Conservation (phyloP, 148 eudicot genomes). For the Rhododendron kiyosumense region DNA sequence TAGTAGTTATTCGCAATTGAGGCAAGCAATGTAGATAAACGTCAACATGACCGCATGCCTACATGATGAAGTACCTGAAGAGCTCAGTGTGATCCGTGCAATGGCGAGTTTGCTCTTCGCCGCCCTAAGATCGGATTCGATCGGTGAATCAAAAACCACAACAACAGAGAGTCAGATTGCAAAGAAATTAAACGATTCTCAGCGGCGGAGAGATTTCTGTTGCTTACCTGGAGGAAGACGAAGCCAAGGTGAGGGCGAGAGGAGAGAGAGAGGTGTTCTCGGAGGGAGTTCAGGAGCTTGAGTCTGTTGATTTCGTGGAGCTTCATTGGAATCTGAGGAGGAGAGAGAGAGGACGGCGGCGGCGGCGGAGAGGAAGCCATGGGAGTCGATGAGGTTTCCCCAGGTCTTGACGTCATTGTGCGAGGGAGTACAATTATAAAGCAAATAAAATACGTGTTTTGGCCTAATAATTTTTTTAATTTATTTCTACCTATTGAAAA, state of each 20-base stretch:
- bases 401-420: not conserved
- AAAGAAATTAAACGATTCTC: not conserved
- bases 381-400: conserved; percentile 17
- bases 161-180: not conserved
- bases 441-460: too few relatives aligned
- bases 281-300: conserved; percentile 55
- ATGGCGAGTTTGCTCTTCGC: conserved; percentile 74
- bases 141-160: not conserved
- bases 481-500: too few relatives aligned
- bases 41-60: not conserved
- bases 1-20: not conserved
- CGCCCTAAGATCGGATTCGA: conserved; percentile 46
- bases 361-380: conserved; percentile 30
- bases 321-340: conserved; percentile 57
- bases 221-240: conserved; percentile 68
- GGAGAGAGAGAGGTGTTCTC: conserved; percentile 38
- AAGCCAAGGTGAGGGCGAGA: conserved; percentile 58
- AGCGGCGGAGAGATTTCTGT: not conserved
- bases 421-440: not conserved
- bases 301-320: conserved; percentile 58
- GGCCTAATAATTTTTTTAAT: too few relatives aligned
- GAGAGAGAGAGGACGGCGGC: conserved; percentile 33
- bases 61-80: conserved; percentile 45
- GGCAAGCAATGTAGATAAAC: not conserved
- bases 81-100: conserved; percentile 92